phyloP scores from a whole-genome alignment of 345 rosid species.

The Syzygium aromaticum region DNA sequence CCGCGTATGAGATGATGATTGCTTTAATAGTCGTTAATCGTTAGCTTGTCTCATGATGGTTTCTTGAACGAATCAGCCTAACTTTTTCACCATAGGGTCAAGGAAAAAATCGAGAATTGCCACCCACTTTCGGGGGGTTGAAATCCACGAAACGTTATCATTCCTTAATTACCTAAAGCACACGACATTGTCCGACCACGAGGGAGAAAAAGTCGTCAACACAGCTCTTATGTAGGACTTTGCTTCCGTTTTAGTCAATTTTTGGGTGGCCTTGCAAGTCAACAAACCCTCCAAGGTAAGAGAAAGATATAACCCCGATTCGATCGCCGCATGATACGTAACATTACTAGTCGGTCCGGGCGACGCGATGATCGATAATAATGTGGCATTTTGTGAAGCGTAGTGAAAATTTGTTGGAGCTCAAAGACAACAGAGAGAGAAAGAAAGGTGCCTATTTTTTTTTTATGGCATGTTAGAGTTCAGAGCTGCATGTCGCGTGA shows the following conservation, averaged over 20 bases:
- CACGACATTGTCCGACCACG: background rate
- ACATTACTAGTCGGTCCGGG: background rate
- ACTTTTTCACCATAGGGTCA: background rate
- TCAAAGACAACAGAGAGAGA: background rate
- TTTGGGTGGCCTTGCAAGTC: background rate
- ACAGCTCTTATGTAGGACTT: background rate
- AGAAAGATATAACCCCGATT: background rate
- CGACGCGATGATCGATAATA: rapidly evolving
- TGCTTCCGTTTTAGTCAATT: background rate
- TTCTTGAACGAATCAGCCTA: background rate
- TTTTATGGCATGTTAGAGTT: background rate
- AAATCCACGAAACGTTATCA: background rate
- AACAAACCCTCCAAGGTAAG: background rate
- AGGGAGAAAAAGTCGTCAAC: background rate
- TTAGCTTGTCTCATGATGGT: background rate
- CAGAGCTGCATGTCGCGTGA: background rate
- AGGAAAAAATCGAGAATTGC: background rate
- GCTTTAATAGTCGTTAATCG: background rate
- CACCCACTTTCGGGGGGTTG: background rate
- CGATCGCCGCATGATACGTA: background rate
- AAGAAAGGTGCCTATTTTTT: background rate
- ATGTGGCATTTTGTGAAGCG: background rate
- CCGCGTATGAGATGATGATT: background rate
- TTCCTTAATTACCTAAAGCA: background rate
- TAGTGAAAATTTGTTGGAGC: background rate